Evolutionary conservation across 306 rosid species (phyloP).

Genomic region (Spatholobus suberectus): DNA sequence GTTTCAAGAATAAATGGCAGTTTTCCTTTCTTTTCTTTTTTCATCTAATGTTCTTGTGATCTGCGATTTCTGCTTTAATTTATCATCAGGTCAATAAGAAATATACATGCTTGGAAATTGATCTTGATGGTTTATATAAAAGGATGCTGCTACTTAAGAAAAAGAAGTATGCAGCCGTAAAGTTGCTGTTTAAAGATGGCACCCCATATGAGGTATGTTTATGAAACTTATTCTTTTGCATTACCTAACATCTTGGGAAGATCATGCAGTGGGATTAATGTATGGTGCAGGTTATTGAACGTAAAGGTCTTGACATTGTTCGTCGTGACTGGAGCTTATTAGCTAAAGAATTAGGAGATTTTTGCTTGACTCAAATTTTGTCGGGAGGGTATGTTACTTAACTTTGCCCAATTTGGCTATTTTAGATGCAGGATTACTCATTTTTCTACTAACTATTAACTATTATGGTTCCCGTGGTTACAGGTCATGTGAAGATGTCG

Average conservation of each 20-base stretch:
- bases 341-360: conserved; percentile 94
- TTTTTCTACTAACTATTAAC: conserved; percentile 7
- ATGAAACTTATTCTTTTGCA: conserved; percentile 3
- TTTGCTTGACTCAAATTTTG: conserved; percentile 89
- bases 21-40: conserved; percentile 28
- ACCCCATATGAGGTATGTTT: conserved; percentile 73
- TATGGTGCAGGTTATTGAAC: conserved; percentile 78
- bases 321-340: conserved; percentile 97
- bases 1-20: conserved; percentile 4
- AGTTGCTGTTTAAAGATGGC: conserved; percentile 77
- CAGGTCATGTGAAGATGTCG: conserved; percentile 95
- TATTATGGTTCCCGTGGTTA: conserved; percentile 31
- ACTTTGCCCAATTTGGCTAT: conserved; percentile 23
- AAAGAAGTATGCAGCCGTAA: conserved; percentile 96
- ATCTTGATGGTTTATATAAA: conserved; percentile 94
- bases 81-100: conserved; percentile 86
- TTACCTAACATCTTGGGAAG: conserved; percentile 31
- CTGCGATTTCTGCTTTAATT: conserved; percentile 40
- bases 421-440: conserved; percentile 35
- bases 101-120: conserved; percentile 90
- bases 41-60: not conserved
- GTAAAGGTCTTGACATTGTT: conserved; percentile 99
- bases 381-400: conserved; percentile 82
- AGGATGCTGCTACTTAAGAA: conserved; percentile 98
- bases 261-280: conserved; percentile 28